Conservation (phyloP, 2,329 filamentous ascomycete species). For the Albifimbria verrucaria region DNA sequence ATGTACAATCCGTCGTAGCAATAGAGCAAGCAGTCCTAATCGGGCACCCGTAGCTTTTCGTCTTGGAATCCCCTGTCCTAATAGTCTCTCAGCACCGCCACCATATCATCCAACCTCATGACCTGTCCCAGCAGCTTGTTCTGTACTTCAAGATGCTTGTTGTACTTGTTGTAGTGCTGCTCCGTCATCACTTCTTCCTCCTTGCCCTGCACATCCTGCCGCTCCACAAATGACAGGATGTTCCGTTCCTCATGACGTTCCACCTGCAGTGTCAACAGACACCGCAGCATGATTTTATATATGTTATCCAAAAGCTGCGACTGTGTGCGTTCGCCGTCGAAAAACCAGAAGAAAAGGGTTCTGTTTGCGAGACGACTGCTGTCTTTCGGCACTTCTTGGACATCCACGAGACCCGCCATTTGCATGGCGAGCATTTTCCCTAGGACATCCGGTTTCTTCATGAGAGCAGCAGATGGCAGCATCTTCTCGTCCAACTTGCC, state of each 20-base stretch:
- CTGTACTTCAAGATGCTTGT: slow-evolving; percentile 59
- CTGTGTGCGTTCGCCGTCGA: slow-evolving; percentile 71
- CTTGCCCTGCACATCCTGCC: slow-evolving; percentile 80
- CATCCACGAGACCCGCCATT: slow-evolving; percentile 79
- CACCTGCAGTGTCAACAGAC: slow-evolving; percentile 73
- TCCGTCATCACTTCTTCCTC: slow-evolving; percentile 77
- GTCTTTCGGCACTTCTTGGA: slow-evolving; percentile 92
- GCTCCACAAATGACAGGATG: slow-evolving; percentile 76
- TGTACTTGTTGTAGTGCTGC: slow-evolving; percentile 65
- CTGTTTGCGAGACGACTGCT: slow-evolving; percentile 75
- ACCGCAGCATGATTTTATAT: slow-evolving; percentile 87
- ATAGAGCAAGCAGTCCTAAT: not conserved
- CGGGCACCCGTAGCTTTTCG: not conserved
- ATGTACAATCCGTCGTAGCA: not conserved
- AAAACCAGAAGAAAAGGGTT: slow-evolving; percentile 90
- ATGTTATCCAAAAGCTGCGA: slow-evolving; percentile 72
- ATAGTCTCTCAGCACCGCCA: slow-evolving; percentile 79
- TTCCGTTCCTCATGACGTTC: slow-evolving; percentile 70
- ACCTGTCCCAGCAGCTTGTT: slow-evolving; percentile 77
- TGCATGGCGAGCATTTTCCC: slow-evolving; percentile 83
- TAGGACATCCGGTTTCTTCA: slow-evolving; percentile 82
- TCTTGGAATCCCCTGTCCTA: too few species aligned
- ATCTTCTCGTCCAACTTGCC: slow-evolving; percentile 96
- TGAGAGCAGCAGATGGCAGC: slow-evolving; percentile 73
- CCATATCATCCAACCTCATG: slow-evolving; percentile 76